Evolutionary conservation across 768 basidiomycete species (phyloP).

Genomic region (Boletus patriciae): DNA sequence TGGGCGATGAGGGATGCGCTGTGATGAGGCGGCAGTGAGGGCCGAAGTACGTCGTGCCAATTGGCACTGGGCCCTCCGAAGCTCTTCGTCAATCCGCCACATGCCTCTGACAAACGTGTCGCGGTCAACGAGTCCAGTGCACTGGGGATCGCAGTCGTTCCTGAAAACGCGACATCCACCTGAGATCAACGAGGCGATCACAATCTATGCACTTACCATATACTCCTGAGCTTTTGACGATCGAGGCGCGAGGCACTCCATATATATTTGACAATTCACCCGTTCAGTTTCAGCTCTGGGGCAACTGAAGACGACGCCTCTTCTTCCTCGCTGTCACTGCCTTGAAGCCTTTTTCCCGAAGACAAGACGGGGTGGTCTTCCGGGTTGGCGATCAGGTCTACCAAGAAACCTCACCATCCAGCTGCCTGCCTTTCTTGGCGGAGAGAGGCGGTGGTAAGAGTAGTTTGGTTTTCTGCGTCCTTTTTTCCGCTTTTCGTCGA

Average conservation of each 20-base stretch:
- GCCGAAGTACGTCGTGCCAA: constrained; percentile 34
- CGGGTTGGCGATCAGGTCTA: constrained; percentile 58
- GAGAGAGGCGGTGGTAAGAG: constrained; percentile 39
- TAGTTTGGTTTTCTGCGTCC: constrained; percentile 26
- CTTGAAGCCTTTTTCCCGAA: constrained; percentile 11
- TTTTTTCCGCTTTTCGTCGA: constrained; percentile 40
- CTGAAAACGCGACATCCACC: constrained; percentile 36
- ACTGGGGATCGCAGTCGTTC: constrained; percentile 65
- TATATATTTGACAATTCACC: constrained; percentile 53
- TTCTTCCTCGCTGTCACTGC: constrained; percentile 31
- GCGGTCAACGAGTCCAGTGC: constrained; percentile 57
- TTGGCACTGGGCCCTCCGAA: constrained; percentile 63
- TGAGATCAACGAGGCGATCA: background rate
- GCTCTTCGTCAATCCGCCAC: constrained; percentile 86
- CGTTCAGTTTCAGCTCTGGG: constrained; percentile 52
- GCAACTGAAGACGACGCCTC: constrained; percentile 19
- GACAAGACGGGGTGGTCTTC: constrained; percentile 32
- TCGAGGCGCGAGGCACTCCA: constrained; percentile 65
- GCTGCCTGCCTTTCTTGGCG: constrained; percentile 49
- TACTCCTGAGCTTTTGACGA: constrained; percentile 50
- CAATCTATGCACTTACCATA: constrained; percentile 54
- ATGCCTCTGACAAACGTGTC: constrained; percentile 74
- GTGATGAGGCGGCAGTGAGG: constrained; percentile 34
- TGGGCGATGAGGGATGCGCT: constrained; percentile 36
- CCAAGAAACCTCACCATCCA: constrained; percentile 73